phyloP scores from a whole-genome alignment of 306 rosid genomes.

The Acacia confusa region DNA sequence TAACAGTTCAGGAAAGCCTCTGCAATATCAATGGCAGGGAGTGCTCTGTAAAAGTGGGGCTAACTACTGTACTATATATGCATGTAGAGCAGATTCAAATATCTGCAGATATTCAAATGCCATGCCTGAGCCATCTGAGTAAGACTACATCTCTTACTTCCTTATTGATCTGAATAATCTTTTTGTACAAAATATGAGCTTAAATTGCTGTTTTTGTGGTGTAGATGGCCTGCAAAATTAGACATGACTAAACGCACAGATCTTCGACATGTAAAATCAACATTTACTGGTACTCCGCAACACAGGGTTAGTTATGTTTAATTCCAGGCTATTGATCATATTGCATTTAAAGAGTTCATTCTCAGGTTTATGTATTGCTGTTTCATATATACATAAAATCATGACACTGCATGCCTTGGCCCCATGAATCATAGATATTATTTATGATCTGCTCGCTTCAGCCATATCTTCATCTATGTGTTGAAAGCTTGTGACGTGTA shows the following conservation, averaged over 20 bases:
- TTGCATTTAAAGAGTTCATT: constrained; percentile 18
- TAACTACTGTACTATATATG: constrained; percentile 81
- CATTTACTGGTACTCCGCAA: constrained; percentile 75
- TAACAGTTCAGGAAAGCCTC: constrained; percentile 50
- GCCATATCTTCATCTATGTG: not conserved
- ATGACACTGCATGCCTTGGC: constrained; percentile 11
- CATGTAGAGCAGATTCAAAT: constrained; percentile 68
- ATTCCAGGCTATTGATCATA: constrained; percentile 21
- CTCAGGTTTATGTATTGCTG: constrained; percentile 10
- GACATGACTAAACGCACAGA: constrained; percentile 98
- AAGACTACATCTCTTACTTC: constrained; percentile 34
- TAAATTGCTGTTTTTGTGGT: constrained; percentile 36
- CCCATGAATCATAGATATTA: constrained; percentile 18
- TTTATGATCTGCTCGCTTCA: constrained; percentile 3
- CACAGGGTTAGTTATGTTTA: constrained; percentile 63
- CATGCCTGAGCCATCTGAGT: constrained; percentile 83
- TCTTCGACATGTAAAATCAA: constrained; percentile 75
- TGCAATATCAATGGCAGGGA: constrained; percentile 81
- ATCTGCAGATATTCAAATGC: constrained; percentile 74
- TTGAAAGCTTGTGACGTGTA: not conserved
- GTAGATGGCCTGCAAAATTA: constrained; percentile 91
- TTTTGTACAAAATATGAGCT: constrained; percentile 20
- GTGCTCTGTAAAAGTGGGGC: constrained; percentile 86
- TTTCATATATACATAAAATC: not conserved
- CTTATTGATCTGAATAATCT: constrained; percentile 19